phyloP scores from a whole-genome alignment of 2,329 filamentous ascomycete genomes.

The Ceratocystis cubensis region DNA sequence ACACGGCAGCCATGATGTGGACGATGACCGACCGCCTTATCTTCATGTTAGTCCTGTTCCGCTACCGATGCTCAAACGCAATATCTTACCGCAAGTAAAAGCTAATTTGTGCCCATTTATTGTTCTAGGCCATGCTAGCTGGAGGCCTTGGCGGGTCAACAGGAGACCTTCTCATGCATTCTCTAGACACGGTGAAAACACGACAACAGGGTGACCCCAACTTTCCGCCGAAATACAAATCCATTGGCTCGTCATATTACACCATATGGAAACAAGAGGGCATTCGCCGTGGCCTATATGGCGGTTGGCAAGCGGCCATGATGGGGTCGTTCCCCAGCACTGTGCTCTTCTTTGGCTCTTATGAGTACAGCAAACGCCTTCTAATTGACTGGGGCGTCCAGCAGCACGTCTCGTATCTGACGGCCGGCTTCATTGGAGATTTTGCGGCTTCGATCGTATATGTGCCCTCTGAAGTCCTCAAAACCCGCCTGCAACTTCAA shows the following conservation, averaged over 20 bases:
- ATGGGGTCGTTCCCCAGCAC: conserved; percentile 89
- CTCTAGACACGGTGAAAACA: conserved; percentile 95
- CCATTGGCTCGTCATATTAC: conserved; percentile 77
- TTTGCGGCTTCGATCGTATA: conserved; percentile 85
- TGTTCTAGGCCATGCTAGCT: conserved; percentile 72
- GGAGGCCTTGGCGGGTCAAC: conserved; percentile 85
- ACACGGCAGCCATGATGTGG: conserved; percentile 27
- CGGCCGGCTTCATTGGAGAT: conserved; percentile 83
- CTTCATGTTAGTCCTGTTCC: conserved; percentile 30
- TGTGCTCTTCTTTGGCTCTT: conserved; percentile 87
- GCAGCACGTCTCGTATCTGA: conserved; percentile 72
- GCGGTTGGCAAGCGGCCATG: conserved; percentile 84
- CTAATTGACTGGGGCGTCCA: conserved; percentile 77
- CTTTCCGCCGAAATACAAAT: conserved; percentile 83
- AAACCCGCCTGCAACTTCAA: conserved; percentile 91
- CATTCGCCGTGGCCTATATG: conserved; percentile 71
- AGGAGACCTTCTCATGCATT: conserved; percentile 97
- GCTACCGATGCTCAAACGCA: background rate
- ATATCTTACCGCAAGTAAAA: no score
- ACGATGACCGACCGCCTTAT: conserved; percentile 35
- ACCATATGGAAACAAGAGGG: conserved; percentile 92
- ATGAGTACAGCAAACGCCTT: conserved; percentile 85
- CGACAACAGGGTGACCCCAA: conserved; percentile 93
- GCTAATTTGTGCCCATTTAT: no score
- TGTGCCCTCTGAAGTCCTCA: conserved; percentile 93